phyloP scores from a whole-genome alignment of 2,329 filamentous ascomycete genomes.

The Pyrenochaeta sp. region DNA sequence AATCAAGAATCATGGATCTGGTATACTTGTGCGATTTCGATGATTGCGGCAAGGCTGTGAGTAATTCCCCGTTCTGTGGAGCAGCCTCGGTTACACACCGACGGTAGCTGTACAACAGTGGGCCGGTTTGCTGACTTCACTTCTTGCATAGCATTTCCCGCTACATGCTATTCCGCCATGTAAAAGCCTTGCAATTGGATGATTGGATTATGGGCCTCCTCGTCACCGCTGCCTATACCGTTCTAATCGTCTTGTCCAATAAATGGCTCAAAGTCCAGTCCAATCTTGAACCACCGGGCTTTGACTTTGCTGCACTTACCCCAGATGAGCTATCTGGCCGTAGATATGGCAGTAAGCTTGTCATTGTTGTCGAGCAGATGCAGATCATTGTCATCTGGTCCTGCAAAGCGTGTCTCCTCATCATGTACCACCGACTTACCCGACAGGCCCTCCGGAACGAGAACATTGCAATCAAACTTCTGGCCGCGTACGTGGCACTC shows the following conservation, averaged over 20 bases:
- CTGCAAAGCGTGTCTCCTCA: constrained; percentile 62
- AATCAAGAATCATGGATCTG: constrained; percentile 57
- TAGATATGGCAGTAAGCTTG: constrained; percentile 54
- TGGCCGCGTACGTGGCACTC: constrained; percentile 55
- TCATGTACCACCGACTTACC: constrained; percentile 62
- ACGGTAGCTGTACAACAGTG: neutral
- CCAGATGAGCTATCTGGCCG: constrained; percentile 44
- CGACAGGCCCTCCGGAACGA: constrained; percentile 36
- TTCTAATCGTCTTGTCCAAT: constrained; percentile 58
- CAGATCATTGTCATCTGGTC: constrained; percentile 61
- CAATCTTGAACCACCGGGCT: constrained; percentile 55
- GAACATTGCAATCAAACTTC: constrained; percentile 51
- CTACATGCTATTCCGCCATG: constrained; percentile 55
- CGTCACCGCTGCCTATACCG: constrained; percentile 58
- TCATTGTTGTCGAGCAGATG: constrained; percentile 62
- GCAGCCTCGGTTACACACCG: no score
- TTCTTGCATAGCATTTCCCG: constrained; percentile 50
- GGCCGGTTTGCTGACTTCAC: constrained; percentile 6
- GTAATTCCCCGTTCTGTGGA: constrained; percentile 18
- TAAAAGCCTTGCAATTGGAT: constrained; percentile 60
- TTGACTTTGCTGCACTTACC: constrained; percentile 53
- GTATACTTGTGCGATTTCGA: constrained; percentile 51
- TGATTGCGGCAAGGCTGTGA: constrained; percentile 54
- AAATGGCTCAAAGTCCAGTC: constrained; percentile 50
- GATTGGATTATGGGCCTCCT: constrained; percentile 64